Percentiles rank a stretch among this genome's conserved stretches.
phyloP scores from a whole-genome alignment of 225 moss, liverwort and hornwort genomes.

The Marchantia paleacea region DNA sequence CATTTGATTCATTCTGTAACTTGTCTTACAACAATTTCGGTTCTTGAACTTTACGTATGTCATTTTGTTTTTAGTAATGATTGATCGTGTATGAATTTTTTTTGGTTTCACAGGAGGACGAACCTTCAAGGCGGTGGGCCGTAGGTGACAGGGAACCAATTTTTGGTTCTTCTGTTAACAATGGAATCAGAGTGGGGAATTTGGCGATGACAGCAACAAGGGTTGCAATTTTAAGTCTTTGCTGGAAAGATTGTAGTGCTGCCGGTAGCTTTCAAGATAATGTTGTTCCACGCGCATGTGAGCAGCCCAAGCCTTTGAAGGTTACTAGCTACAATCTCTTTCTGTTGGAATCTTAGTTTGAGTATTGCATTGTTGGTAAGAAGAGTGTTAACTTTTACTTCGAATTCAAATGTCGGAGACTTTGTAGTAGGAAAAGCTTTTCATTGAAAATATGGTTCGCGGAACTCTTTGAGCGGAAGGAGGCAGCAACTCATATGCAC shows the following conservation, averaged over 20 bases:
- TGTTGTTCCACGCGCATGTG: slow-evolving; percentile 26
- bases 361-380: background rate
- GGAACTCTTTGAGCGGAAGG: no score
- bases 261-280: slow-evolving; percentile 26
- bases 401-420: no score
- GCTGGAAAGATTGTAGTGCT: slow-evolving; percentile 51
- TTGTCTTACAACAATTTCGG: background rate
- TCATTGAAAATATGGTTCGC: no score
- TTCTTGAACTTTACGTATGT: background rate
- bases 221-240: slow-evolving; percentile 77
- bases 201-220: slow-evolving; percentile 79
- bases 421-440: no score
- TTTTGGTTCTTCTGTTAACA: slow-evolving; percentile 21
- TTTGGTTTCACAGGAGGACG: slow-evolving; percentile 24
- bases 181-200: slow-evolving; percentile 54
- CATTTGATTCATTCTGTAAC: background rate
- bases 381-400: background rate
- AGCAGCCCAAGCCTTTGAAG: slow-evolving; percentile 24
- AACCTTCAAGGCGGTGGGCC: slow-evolving; percentile 35
- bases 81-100: background rate
- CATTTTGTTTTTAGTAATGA: no score
- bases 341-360: background rate
- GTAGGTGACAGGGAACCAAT: slow-evolving; percentile 27
- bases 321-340: slow-evolving; percentile 11
- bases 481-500: no score